phyloP scores from a whole-genome alignment of 176 grass and related monocot species.

The bread wheat (Triticum aestivum) region IWGSC_CS_RefSeq_v2.1 NC_057808.1:431517913-431518412 shows the following conservation, averaged over 20 bases:
- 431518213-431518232: slow-evolving; percentile 9
- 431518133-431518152: background rate
- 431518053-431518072: background rate
- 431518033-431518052: background rate
- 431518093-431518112: background rate
- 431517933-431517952: background rate
- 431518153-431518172: background rate
- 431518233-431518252: background rate
- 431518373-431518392: background rate
- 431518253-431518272: background rate
- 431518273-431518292: background rate
- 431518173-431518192: background rate
- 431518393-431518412: background rate
- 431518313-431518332: background rate
- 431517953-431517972: background rate
- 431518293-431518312: background rate
- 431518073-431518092: background rate
- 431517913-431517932: background rate
- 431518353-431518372: background rate
- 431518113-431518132: background rate
- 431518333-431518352: background rate
- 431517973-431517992: background rate
- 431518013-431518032: background rate
- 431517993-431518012: slow-evolving; percentile 1
- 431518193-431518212: background rate